Conservation (phyloP, 352 stramenopile genomes). For the Globisporangium rhizosaccharum region DNA sequence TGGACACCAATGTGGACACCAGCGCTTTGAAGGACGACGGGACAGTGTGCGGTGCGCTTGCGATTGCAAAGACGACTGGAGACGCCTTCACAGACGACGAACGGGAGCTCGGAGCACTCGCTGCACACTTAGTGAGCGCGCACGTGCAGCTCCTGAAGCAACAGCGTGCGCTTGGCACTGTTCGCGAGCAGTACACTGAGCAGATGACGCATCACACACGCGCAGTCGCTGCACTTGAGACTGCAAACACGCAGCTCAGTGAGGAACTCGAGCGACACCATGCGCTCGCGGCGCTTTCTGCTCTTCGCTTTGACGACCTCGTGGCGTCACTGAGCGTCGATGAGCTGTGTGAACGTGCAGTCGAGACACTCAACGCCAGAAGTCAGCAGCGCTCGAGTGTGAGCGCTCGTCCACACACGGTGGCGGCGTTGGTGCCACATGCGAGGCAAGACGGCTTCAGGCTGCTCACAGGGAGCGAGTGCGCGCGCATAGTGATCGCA, state of each 20-base stretch:
- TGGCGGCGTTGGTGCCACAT: not conserved
- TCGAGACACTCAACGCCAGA: not conserved
- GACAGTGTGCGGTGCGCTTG: not conserved
- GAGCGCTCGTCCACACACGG: not conserved
- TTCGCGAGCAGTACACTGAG: too few species aligned
- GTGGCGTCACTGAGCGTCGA: slow-evolving; percentile 6
- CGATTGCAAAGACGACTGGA: slow-evolving; percentile 4
- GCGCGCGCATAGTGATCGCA: not conserved
- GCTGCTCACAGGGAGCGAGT: not conserved
- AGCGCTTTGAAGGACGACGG: not conserved
- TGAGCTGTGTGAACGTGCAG: slow-evolving; percentile 7
- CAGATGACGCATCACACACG: too few species aligned
- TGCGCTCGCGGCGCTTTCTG: not conserved
- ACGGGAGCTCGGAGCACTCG: not conserved
- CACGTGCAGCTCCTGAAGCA: slow-evolving; percentile 5
- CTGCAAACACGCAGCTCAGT: not conserved
- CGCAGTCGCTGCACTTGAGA: not conserved
- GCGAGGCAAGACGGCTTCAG: not conserved
- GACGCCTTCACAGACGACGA: slow-evolving; percentile 13
- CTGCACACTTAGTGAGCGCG: slow-evolving; percentile 4
- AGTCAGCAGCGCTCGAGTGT: not conserved
- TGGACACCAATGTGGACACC: not conserved
- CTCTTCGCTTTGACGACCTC: not conserved
- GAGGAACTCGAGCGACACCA: not conserved
- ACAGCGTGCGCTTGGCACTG: not conserved